phyloP scores from a whole-genome alignment of 441 rosid genomes.

The Pelargonium australe region DNA sequence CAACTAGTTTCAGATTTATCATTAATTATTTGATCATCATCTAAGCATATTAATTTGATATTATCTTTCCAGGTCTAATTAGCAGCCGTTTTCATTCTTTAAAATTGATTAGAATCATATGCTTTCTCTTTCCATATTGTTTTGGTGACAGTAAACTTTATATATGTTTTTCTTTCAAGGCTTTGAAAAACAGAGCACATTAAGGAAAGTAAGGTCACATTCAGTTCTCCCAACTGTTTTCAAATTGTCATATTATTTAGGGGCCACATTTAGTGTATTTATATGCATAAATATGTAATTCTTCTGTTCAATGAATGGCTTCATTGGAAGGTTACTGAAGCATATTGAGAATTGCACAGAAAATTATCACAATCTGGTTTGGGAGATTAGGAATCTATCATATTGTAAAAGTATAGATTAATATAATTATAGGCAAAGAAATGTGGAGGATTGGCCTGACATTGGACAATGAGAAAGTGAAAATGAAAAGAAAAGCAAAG shows the following conservation, averaged over 20 bases:
- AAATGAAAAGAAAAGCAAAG: constrained; percentile 29
- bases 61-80: background rate
- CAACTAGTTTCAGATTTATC: background rate
- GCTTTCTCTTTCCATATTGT: constrained; percentile 11
- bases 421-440: background rate
- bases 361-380: background rate
- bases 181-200: background rate
- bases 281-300: background rate
- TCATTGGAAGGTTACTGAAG: background rate
- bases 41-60: background rate
- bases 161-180: background rate
- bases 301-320: background rate
- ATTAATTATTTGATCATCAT: background rate
- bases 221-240: background rate
- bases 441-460: background rate
- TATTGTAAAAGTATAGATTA: background rate
- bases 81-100: background rate
- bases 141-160: background rate
- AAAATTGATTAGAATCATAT: constrained; percentile 18
- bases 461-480: constrained; percentile 13
- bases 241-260: background rate
- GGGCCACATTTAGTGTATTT: background rate
- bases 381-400: constrained; percentile 3
- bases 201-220: background rate
- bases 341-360: background rate